phyloP scores from a whole-genome alignment of 2,329 filamentous ascomycete species.

The Chrysosporium queenslandicum region DNA sequence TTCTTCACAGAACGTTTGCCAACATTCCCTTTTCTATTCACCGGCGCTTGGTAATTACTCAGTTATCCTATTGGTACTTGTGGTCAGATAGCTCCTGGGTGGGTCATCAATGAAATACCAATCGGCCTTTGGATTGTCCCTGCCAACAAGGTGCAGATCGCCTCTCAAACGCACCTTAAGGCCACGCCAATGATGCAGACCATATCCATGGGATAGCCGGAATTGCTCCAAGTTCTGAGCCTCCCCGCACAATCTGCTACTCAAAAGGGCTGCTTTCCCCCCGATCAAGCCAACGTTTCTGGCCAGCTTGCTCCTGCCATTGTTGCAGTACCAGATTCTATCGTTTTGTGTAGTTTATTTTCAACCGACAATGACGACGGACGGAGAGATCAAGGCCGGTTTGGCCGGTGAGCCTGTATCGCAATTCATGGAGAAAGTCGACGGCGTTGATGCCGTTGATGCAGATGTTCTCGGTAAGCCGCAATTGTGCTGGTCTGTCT shows the following conservation, averaged over 20 bases:
- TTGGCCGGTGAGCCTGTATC: background rate
- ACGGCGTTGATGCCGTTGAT: background rate
- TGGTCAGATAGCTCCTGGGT: too few relatives aligned
- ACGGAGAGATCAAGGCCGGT: slow-evolving; percentile 1
- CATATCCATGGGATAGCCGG: background rate
- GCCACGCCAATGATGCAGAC: background rate
- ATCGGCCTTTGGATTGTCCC: too few relatives aligned
- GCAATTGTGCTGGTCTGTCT: background rate
- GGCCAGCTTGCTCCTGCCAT: background rate
- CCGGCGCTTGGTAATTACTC: too few relatives aligned
- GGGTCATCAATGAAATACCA: too few relatives aligned
- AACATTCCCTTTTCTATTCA: too few relatives aligned
- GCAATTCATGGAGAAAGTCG: background rate
- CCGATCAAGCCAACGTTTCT: background rate
- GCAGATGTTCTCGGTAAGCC: slow-evolving; percentile 4
- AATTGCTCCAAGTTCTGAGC: background rate
- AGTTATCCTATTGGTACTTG: too few relatives aligned
- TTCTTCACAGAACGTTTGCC: too few relatives aligned
- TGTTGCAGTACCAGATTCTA: background rate
- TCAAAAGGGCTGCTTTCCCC: background rate
- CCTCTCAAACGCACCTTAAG: background rate
- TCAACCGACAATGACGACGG: background rate
- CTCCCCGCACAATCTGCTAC: background rate
- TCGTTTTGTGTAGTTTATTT: background rate
- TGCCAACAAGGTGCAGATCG: too few relatives aligned